phyloP scores from a whole-genome alignment of 192 early-diverging fungal genomes.

The Spizellomyces punctatus region DNA sequence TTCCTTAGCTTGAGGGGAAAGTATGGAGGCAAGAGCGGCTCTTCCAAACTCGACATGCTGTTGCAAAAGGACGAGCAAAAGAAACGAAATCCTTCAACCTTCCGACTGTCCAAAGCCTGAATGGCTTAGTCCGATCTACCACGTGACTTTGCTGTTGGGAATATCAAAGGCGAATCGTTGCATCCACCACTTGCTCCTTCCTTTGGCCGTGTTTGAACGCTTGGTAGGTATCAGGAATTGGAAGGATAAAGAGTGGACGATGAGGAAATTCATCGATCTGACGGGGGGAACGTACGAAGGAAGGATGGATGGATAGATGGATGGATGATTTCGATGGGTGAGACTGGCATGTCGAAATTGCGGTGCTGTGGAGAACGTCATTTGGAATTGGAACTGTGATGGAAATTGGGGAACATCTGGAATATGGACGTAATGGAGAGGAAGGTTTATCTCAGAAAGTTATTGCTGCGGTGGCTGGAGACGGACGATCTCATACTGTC shows the following conservation, averaged over 20 bases:
- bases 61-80: too few relatives aligned
- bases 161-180: too few relatives aligned
- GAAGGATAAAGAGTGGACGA: not conserved
- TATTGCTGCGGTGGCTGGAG: not conserved
- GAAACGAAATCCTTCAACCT: too few relatives aligned
- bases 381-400: not conserved
- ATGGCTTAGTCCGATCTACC: too few relatives aligned
- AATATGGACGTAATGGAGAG: not conserved
- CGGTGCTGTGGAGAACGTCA: not conserved
- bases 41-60: slow-evolving; percentile 1
- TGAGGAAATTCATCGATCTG: not conserved
- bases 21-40: slow-evolving; percentile 42
- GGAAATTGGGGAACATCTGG: not conserved
- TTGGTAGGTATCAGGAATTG: slow-evolving; percentile 7
- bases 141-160: too few relatives aligned
- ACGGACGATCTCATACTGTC: too few relatives aligned
- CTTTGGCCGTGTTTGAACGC: slow-evolving; percentile 20
- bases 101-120: too few relatives aligned
- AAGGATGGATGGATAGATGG: slow-evolving; percentile 31
- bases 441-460: too few relatives aligned
- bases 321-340: slow-evolving; percentile 14
- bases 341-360: not conserved
- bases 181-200: not conserved
- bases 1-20: slow-evolving; percentile 56
- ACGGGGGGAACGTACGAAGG: not conserved